Conservation (phyloP, 2,329 filamentous ascomycete species). For the Trichophaea hybrida region DNA sequence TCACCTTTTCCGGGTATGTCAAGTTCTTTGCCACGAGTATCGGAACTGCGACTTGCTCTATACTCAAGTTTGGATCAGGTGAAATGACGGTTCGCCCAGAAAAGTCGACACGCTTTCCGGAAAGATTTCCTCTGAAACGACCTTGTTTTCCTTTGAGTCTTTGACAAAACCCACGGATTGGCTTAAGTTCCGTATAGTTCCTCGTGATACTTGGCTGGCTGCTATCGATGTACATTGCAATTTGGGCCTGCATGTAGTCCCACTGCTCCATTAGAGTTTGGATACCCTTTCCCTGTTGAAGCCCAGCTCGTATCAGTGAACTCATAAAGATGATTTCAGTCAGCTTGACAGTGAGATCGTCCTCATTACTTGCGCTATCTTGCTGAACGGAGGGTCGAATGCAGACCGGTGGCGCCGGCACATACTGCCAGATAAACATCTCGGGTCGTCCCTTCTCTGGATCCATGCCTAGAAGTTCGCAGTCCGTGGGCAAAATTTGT, state of each 20-base stretch:
- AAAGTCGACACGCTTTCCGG: constrained; percentile 96
- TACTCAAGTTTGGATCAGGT: constrained; percentile 82
- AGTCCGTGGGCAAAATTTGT: constrained; percentile 68
- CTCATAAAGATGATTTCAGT: constrained; percentile 91
- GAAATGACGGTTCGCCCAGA: constrained; percentile 96
- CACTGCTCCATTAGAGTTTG: constrained; percentile 93
- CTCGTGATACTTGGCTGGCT: constrained; percentile 88
- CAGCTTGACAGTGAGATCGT: constrained; percentile 93
- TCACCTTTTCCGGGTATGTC: constrained; percentile 84
- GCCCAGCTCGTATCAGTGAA: constrained; percentile 65
- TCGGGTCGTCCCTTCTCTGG: constrained; percentile 77
- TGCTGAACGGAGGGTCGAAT: constrained; percentile 89
- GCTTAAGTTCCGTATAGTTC: constrained; percentile 62
- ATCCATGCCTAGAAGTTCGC: constrained; percentile 79
- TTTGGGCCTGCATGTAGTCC: constrained; percentile 90
- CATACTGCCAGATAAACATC: constrained; percentile 94
- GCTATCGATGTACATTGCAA: constrained; percentile 96
- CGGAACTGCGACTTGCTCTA: constrained; percentile 88
- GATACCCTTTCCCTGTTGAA: constrained; percentile 70
- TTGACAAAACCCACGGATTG: constrained; percentile 86
- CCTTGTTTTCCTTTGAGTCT: constrained; percentile 94
- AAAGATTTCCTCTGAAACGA: constrained; percentile 89
- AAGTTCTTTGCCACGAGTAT: constrained; percentile 86
- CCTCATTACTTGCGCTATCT: constrained; percentile 84
- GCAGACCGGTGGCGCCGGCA: constrained; percentile 85